Conservation (phyloP, 257 asterid genomes). For the Ophiorrhiza pumila region DNA sequence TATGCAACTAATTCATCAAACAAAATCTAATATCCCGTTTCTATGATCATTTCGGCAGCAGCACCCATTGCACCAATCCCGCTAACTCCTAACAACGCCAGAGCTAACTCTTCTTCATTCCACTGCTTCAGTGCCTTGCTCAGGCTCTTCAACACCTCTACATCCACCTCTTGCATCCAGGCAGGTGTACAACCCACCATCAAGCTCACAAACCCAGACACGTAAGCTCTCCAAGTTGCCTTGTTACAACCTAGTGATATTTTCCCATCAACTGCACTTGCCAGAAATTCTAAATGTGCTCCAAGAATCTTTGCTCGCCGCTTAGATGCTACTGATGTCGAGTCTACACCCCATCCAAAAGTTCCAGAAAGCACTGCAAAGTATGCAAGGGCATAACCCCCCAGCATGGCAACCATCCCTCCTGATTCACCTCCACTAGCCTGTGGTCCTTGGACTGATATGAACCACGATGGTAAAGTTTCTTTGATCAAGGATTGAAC, state of each 20-base stretch:
- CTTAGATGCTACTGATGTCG: constrained; percentile 45
- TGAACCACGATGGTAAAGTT: constrained; percentile 83
- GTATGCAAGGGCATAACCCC: constrained; percentile 84
- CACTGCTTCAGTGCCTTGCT: constrained; percentile 72
- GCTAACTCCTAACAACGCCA: constrained; percentile 67
- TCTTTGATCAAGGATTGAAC: constrained; percentile 71
- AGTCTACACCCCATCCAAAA: constrained; percentile 87
- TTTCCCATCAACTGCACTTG: constrained; percentile 70
- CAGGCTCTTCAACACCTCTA: constrained; percentile 63
- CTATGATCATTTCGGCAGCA: constrained; percentile 88
- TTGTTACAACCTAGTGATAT: constrained; percentile 78
- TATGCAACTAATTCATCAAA: background rate
- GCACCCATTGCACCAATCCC: constrained; percentile 83
- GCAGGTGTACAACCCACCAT: constrained; percentile 79
- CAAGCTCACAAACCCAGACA: constrained; percentile 68
- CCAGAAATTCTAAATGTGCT: constrained; percentile 70
- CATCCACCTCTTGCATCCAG: constrained; percentile 85
- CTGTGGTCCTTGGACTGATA: constrained; percentile 53
- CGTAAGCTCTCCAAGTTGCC: constrained; percentile 80
- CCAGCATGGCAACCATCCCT: constrained; percentile 67
- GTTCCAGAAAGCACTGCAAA: constrained; percentile 54
- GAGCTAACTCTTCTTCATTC: constrained; percentile 82
- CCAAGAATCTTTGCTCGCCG: constrained; percentile 50
- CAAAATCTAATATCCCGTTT: constrained; percentile 39
- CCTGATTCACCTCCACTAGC: constrained; percentile 41